Percentiles rank a stretch among this genome's conserved stretches.
Evolutionary conservation across 495 filamentous ascomycete genomes (phyloP).

Genomic region (Hamigera avellanea): DNA sequence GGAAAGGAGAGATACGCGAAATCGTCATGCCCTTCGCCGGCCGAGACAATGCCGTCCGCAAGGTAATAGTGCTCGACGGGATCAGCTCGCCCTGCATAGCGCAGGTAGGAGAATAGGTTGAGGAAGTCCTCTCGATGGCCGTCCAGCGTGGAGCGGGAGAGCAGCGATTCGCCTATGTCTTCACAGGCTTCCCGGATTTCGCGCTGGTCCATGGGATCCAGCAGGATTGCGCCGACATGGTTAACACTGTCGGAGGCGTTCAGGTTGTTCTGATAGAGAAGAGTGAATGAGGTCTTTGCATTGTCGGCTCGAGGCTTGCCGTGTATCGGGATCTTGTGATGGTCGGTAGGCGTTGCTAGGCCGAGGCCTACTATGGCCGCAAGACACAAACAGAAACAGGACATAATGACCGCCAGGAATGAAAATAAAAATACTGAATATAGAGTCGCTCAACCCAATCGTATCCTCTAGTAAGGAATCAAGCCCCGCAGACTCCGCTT

Average conservation of each 20-base stretch:
- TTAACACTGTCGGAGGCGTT: constrained; percentile 34
- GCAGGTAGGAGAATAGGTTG: constrained; percentile 24
- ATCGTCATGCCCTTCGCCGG: constrained; percentile 3
- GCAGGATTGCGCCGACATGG: constrained; percentile 30
- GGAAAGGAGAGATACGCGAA: constrained; percentile 10
- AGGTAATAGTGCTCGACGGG: constrained; percentile 19
- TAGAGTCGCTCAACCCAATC: no score
- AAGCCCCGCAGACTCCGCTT: no score
- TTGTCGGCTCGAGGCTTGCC: constrained; percentile 11
- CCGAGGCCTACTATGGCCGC: no score
- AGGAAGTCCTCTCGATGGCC: constrained; percentile 24
- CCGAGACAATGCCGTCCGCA: constrained; percentile 18
- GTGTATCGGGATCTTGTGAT: not conserved
- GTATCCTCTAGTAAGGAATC: no score
- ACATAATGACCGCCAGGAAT: not conserved
- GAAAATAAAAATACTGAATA: no score
- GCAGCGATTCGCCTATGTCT: constrained; percentile 27
- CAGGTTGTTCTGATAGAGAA: constrained; percentile 37
- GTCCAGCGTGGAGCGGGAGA: constrained; percentile 20
- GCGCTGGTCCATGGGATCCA: constrained; percentile 20
- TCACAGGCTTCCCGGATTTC: constrained; percentile 25
- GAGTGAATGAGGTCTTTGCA: constrained; percentile 25
- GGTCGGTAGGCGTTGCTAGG: no score
- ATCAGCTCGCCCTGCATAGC: constrained; percentile 11
- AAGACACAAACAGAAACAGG: constrained; percentile 1